Base-by-base conservation (phyloP, 1,139 yeast species). In the Neolecta irregularis region DNA sequence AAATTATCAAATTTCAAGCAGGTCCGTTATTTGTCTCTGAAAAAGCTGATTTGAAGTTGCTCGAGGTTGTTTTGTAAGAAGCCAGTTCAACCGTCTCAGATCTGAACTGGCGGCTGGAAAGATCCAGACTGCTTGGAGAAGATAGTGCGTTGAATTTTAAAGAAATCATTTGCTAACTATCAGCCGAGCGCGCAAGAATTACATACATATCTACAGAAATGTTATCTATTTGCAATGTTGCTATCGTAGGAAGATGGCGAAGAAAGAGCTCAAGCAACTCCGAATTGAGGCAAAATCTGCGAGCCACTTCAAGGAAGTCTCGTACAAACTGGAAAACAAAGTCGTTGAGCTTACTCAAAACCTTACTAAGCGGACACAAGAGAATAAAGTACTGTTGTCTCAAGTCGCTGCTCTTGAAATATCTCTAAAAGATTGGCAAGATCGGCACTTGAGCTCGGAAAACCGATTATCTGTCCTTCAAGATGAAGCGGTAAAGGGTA, bases 261-360 rank as follows among this genome's bases (percentile, higher is more conserved):
- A 63, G 46, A 62, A 62, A 37, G 75, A 75, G 53, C 69, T 80
- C 48, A 61, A 63, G 43, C 59, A 64, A 42, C 63, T 81, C 53
- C 77, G 72, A 53, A 68, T 65, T 20, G 96, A 88, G 46, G 94
- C 95, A 26, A 81, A 81, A 54, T 80, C 93, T 16, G 93, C 81
- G 33, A 76, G 74, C 53, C 92, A 77, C 52, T 68, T 80, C 62
- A 73, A 80, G 57, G 94, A 88, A 54, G 93, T 81, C 26, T 81
- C 92, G 49, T 88, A 81, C 59, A 74, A 78, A 54, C 68, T 88
- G 50, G 98, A 91, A 56, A 88, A 85, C 57, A 88, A 88, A 64
- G 96, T 91, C 17, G 83, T 88, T 45, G 93, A 85, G 56, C 69
- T 91, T 46, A 83, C 94, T 1, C 93, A 85, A 54, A 70, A 75